Conservation (phyloP, 2,329 filamentous ascomycete genomes). For the Botrytis byssoidea region DNA sequence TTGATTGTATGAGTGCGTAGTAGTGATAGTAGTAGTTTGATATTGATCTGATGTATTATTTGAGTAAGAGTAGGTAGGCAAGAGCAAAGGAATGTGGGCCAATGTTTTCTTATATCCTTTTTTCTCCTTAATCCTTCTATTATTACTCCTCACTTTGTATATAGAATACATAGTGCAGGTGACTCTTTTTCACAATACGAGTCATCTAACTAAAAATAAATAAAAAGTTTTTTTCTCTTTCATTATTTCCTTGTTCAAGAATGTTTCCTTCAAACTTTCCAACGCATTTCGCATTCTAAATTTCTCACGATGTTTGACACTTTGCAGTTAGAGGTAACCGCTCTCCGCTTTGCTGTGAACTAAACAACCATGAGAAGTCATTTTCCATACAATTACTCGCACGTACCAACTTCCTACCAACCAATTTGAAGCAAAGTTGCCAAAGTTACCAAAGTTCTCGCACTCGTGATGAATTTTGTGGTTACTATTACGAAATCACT, state of each 20-base stretch:
- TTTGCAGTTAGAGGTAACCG: constrained; percentile 22
- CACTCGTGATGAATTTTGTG: constrained; percentile 20
- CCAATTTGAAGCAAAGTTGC: not conserved
- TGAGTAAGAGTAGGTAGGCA: not conserved
- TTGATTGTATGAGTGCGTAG: constrained; percentile 1
- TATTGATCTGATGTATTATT: not conserved
- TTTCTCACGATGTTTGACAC: constrained; percentile 19
- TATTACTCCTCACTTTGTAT: not conserved
- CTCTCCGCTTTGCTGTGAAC: constrained; percentile 14
- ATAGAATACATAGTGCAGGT: constrained; percentile 5
- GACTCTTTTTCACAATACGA: constrained; percentile 17
- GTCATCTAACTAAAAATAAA: constrained; percentile 12
- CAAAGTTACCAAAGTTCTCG: not conserved
- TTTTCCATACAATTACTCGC: constrained; percentile 4
- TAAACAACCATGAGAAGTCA: not conserved
- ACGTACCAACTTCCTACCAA: not conserved
- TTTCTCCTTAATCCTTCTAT: not conserved
- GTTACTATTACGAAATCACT: constrained; percentile 19
- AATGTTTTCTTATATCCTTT: constrained; percentile 13
- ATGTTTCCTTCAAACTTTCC: not conserved
- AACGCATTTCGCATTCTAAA: not conserved
- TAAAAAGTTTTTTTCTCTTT: not conserved
- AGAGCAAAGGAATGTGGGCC: not conserved
- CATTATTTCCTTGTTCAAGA: not conserved
- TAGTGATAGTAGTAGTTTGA: not conserved